phyloP scores from a whole-genome alignment of 192 early-diverging fungal species.

The Jimgerdemannia flammicorona region DNA sequence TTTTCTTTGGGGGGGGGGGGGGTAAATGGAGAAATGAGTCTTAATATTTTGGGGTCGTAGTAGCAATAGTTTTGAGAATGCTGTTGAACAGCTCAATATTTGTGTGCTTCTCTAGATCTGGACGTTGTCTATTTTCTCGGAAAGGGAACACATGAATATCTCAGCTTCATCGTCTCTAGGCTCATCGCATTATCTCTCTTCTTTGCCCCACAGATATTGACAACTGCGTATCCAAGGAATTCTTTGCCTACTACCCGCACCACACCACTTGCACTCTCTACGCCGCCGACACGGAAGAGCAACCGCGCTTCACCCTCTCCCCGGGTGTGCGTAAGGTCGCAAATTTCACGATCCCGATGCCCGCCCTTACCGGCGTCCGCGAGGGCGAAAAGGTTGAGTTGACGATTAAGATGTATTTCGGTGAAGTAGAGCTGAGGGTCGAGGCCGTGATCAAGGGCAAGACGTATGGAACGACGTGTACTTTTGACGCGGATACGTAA shows the following conservation, averaged over 20 bases:
- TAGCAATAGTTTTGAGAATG: no score
- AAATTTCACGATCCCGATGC: constrained; percentile 38
- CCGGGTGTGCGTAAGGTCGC: constrained; percentile 32
- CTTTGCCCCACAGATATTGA: constrained; percentile 24
- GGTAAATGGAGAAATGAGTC: no score
- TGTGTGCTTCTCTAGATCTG: no score
- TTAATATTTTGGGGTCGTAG: no score
- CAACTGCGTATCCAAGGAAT: constrained; percentile 32
- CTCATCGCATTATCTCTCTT: no score
- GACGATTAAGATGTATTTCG: constrained; percentile 36
- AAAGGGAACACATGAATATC: no score
- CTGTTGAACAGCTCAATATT: no score
- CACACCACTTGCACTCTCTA: constrained; percentile 36
- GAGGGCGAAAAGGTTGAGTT: constrained; percentile 32
- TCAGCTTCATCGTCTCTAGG: no score
- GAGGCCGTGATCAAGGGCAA: constrained; percentile 38
- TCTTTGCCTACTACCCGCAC: constrained; percentile 38
- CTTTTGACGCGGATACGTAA: constrained; percentile 22
- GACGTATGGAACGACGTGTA: constrained; percentile 36
- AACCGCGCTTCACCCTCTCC: constrained; percentile 27
- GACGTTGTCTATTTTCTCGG: no score
- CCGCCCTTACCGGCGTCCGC: constrained; percentile 27
- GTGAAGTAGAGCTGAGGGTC: constrained; percentile 31
- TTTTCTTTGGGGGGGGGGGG: no score
- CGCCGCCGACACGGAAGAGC: constrained; percentile 32